These are phyloP conservation scores for Cardamine chenopodiifolia DNA, from an alignment of 345 rosid species.

Conservation along the genomic window DNA sequence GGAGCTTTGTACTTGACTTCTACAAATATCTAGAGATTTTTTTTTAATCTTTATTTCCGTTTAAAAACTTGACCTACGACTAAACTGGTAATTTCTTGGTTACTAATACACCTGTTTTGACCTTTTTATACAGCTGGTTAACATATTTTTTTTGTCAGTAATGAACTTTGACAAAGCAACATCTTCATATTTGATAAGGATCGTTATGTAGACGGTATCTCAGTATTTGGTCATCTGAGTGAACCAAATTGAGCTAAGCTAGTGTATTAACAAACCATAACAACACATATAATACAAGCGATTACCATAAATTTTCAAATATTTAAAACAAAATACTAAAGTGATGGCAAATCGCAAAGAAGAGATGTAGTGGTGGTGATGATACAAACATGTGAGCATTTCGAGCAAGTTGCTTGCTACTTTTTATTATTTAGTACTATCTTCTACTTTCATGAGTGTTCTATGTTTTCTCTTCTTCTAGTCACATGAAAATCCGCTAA, in stretches of 20 bases:
- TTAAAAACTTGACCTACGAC: not conserved
- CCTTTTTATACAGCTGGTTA: not conserved
- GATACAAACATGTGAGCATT: conserved; percentile 29
- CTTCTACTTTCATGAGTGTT: conserved; percentile 30
- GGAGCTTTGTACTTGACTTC: not conserved
- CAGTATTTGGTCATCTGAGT: not conserved
- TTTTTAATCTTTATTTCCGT: not conserved
- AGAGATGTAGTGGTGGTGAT: not conserved
- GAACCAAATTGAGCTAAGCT: not conserved
- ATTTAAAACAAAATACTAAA: not conserved
- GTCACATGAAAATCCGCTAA: conserved; percentile 26
- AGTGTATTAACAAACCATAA: conserved; percentile 1
- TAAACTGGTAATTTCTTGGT: not conserved
- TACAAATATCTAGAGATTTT: conserved; percentile 31
- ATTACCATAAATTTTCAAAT: not conserved
- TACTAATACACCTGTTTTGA: not conserved
- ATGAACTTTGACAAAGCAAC: not conserved
- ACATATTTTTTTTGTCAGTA: not conserved
- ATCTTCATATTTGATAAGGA: not conserved
- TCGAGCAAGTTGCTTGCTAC: conserved; percentile 25
- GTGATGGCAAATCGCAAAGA: not conserved
- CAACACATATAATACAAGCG: not conserved
- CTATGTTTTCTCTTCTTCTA: not conserved
- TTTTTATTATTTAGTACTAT: conserved; percentile 16
- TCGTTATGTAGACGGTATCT: not conserved